Conservation (phyloP, 257 asterid species). For the Misopates orontium region DNA sequence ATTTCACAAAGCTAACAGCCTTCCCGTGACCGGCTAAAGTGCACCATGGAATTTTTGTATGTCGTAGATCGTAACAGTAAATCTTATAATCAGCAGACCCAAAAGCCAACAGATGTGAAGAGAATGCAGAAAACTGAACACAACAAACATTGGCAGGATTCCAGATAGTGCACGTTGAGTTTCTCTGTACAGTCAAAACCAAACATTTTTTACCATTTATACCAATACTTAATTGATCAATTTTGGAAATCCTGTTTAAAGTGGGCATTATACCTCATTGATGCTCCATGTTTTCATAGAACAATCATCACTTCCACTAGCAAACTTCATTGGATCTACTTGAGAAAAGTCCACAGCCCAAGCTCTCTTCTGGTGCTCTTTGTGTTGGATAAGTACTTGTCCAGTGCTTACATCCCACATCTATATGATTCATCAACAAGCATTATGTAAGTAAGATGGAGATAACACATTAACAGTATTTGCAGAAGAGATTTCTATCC, state of each 20-base stretch:
- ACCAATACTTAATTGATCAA: too few relatives aligned
- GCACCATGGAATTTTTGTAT: slow-evolving; percentile 76
- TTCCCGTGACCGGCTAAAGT: slow-evolving; percentile 85
- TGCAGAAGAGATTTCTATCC: too few relatives aligned
- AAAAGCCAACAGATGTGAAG: slow-evolving; percentile 73
- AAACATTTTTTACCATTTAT: too few relatives aligned
- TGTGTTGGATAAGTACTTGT: slow-evolving; percentile 69
- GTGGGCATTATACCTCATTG: slow-evolving; percentile 58
- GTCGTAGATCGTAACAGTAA: slow-evolving; percentile 86
- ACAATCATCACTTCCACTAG: slow-evolving; percentile 94
- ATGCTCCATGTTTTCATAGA: slow-evolving; percentile 87
- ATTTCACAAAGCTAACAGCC: slow-evolving; percentile 86
- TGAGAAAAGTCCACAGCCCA: slow-evolving; percentile 96
- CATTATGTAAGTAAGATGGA: too few relatives aligned
- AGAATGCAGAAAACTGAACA: slow-evolving; percentile 80
- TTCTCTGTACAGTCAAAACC: slow-evolving; percentile 53
- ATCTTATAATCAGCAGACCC: slow-evolving; percentile 92
- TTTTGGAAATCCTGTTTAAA: neutral
- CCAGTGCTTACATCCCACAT: slow-evolving; percentile 95
- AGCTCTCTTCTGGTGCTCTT: slow-evolving; percentile 55
- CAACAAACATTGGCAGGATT: slow-evolving; percentile 87
- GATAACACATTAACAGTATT: too few relatives aligned
- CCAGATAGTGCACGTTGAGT: slow-evolving; percentile 79
- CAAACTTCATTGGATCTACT: slow-evolving; percentile 73
- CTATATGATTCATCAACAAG: slow-evolving; percentile 28